Evolutionary conservation across 2,329 filamentous ascomycete species (phyloP).

Genomic region (Trichoderma cornu-damae): DNA sequence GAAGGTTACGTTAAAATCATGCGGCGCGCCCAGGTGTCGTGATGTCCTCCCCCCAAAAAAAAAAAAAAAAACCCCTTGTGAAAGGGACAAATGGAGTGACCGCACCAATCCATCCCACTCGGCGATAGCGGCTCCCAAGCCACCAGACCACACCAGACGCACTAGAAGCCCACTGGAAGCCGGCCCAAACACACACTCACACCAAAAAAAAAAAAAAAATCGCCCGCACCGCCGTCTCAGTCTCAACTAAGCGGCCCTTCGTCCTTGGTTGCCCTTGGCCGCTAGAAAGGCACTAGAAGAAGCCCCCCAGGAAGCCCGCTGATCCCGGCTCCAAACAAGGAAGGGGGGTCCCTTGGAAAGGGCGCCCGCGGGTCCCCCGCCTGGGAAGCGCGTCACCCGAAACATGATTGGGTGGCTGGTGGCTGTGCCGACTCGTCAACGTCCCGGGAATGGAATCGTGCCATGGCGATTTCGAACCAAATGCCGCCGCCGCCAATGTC

Average conservation of each 20-base stretch:
- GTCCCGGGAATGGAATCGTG: conserved; percentile 1
- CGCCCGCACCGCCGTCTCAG: neutral
- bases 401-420: conserved; percentile 18
- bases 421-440: conserved; percentile 16
- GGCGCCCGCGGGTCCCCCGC: neutral
- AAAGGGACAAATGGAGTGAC: neutral
- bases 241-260: neutral
- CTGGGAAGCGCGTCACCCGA: conserved; percentile 8
- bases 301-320: conserved; percentile 15
- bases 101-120: conserved; percentile 3
- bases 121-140: conserved; percentile 11
- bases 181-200: too few relatives aligned
- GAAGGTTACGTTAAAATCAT: too few relatives aligned
- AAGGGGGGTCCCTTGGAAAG: neutral
- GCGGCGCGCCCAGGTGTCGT: neutral
- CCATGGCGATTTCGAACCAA: conserved; percentile 15
- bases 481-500: conserved; percentile 2
- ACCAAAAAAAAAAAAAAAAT: neutral
- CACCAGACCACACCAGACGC: conserved; percentile 14
- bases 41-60: neutral
- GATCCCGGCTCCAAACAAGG: conserved; percentile 6
- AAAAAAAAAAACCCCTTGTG: too few relatives aligned
- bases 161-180: conserved; percentile 17
- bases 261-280: neutral
- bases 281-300: conserved; percentile 23